These are phyloP conservation scores for Botrytis tulipae DNA, from an alignment of 2,329 filamentous ascomycete species.

Conservation along the genomic window DNA sequence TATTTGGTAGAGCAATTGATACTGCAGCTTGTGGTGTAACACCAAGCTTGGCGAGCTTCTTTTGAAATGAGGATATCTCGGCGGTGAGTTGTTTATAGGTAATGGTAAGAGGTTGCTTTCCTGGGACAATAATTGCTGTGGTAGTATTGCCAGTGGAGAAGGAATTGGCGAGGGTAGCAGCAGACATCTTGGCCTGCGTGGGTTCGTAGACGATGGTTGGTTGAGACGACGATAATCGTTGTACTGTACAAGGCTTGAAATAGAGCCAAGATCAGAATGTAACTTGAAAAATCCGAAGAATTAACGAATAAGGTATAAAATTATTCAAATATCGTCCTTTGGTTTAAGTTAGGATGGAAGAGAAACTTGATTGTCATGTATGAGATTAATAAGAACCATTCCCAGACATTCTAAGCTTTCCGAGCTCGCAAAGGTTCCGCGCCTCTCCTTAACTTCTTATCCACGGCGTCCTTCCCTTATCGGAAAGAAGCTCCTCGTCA, in stretches of 20 bases:
- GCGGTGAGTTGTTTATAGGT: conserved; percentile 66
- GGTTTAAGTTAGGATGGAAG: background rate
- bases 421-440: background rate
- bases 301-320: background rate
- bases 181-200: conserved; percentile 29
- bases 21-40: conserved; percentile 68
- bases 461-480: background rate
- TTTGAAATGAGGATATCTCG: conserved; percentile 70
- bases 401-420: background rate
- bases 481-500: background rate
- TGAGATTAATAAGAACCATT: background rate
- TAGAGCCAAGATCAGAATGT: conserved; percentile 10
- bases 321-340: background rate
- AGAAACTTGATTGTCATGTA: background rate
- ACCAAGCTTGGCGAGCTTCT: conserved; percentile 72
- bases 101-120: conserved; percentile 62
- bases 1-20: conserved; percentile 80
- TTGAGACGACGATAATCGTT: background rate
- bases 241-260: background rate
- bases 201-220: conserved; percentile 2
- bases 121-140: conserved; percentile 72
- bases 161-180: conserved; percentile 54
- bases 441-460: conserved; percentile 8
- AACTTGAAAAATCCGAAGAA: background rate
- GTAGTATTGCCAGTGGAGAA: conserved; percentile 51